Evolutionary conservation across 805 yeast genomes (phyloP).

Genomic region (Blastobotrys terrestris): DNA sequence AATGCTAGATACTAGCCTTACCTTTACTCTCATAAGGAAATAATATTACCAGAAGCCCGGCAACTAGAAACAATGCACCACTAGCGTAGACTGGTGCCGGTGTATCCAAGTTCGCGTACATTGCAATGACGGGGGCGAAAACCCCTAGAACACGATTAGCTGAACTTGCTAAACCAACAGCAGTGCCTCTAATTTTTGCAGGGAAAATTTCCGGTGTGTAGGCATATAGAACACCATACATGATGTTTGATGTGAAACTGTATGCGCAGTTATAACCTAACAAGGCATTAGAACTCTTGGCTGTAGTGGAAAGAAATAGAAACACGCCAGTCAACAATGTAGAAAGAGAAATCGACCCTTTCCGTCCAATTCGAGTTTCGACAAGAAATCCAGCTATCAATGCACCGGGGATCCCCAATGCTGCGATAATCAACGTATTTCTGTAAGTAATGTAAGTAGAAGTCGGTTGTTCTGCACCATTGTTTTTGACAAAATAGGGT

Average conservation of each 20-base stretch:
- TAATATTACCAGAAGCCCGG: constrained; percentile 37
- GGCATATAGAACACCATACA: constrained; percentile 39
- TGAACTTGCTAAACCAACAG: constrained; percentile 39
- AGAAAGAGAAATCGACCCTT: constrained; percentile 12
- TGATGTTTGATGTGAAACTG: constrained; percentile 15
- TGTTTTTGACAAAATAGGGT: constrained; percentile 43
- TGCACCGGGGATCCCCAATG: constrained; percentile 46
- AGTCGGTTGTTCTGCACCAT: constrained; percentile 36
- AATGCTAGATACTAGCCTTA: constrained; percentile 12
- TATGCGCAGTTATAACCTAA: constrained; percentile 17
- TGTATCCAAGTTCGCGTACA: constrained; percentile 38
- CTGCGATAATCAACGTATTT: constrained; percentile 36
- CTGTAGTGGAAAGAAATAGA: constrained; percentile 15
- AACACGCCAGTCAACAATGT: constrained; percentile 17
- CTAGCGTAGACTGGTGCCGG: constrained; percentile 40
- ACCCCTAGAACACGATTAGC: constrained; percentile 39
- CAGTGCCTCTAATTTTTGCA: constrained; percentile 32
- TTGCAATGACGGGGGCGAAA: constrained; percentile 41
- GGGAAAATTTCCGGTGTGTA: constrained; percentile 42
- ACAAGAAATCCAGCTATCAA: constrained; percentile 35
- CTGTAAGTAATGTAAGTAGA: constrained; percentile 17
- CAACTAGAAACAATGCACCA: constrained; percentile 37
- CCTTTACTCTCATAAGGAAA: constrained; percentile 44
- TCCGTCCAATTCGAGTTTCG: constrained; percentile 14
- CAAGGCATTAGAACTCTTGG: constrained; percentile 9